Percentiles rank a stretch among this genome's conserved stretches.
Conservation (phyloP, 2,329 filamentous ascomycete genomes). For the Didymella lethalis region DNA sequence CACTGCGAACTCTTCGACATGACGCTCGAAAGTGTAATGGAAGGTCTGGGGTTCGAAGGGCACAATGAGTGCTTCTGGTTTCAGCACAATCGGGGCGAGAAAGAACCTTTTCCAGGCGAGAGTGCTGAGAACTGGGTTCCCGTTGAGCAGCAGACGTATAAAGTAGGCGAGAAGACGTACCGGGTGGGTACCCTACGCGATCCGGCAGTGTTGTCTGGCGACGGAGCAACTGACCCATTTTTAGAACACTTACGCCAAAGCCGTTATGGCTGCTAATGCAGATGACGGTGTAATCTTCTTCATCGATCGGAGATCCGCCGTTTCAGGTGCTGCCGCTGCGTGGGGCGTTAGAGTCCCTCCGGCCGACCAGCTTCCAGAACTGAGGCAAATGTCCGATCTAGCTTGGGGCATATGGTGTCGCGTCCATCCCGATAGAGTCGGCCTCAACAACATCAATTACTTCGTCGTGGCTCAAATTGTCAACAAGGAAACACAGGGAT, state of each 20-base stretch:
- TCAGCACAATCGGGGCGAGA: not conserved
- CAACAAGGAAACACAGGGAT: not conserved
- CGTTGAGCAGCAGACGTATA: not conserved
- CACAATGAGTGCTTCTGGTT: constrained; percentile 1
- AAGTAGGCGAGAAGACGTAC: not conserved
- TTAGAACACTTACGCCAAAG: not conserved
- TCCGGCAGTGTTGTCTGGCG: too few species aligned
- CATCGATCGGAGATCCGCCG: constrained; percentile 1
- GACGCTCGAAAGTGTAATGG: not conserved
- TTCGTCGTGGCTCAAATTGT: not conserved
- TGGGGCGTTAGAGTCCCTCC: not conserved
- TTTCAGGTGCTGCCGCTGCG: not conserved
- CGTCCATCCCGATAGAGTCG: not conserved
- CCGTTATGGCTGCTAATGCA: not conserved
- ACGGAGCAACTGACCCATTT: too few species aligned
- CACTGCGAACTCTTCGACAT: not conserved
- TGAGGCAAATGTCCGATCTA: constrained; percentile 2
- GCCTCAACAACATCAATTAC: not conserved
- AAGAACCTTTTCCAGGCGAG: not conserved
- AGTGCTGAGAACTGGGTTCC: not conserved
- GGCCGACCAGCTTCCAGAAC: not conserved
- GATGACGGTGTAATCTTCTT: constrained; percentile 1
- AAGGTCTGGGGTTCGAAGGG: not conserved
- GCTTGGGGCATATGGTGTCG: constrained; percentile 6
- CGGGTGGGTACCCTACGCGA: not conserved